A percentile compares a stretch with the other conserved stretches of the same genome.
phyloP scores from a whole-genome alignment of 2,329 filamentous ascomycete genomes.

The Epichloe festucae region DNA sequence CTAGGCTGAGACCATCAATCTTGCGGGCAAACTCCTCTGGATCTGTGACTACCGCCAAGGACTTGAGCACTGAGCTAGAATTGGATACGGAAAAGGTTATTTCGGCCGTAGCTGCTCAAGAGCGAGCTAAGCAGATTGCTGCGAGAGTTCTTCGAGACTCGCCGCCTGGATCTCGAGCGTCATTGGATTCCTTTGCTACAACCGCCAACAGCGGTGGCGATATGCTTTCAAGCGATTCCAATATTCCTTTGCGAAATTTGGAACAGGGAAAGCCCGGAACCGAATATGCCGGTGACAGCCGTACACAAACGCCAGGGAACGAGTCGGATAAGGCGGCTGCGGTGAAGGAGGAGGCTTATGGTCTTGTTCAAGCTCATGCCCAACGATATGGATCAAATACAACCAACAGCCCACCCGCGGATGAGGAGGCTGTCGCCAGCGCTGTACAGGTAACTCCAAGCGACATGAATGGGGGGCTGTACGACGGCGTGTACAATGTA shows the following conservation, averaged over 20 bases:
- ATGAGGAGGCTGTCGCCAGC: conserved; percentile 8
- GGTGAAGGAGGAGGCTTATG: conserved; percentile 24
- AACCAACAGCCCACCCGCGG: conserved; percentile 3
- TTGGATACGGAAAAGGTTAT: conserved; percentile 14
- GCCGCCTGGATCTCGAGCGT: conserved; percentile 23
- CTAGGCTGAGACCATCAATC: conserved; percentile 27
- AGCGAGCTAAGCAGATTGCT: conserved; percentile 29
- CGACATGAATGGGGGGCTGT: conserved; percentile 27
- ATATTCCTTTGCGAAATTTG: conserved; percentile 22
- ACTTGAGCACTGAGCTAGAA: conserved; percentile 15
- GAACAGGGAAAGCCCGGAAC: background rate
- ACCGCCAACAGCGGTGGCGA: conserved; percentile 16
- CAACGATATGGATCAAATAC: conserved; percentile 11
- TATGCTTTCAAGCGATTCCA: conserved; percentile 10
- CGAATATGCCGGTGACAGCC: background rate
- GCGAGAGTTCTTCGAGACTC: conserved; percentile 25
- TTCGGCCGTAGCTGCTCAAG: conserved; percentile 29
- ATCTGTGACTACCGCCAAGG: conserved; percentile 18
- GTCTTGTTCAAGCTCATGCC: conserved; percentile 31
- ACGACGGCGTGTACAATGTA: conserved; percentile 28
- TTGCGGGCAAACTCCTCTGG: conserved; percentile 29
- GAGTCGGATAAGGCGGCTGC: background rate
- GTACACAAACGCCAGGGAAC: conserved; percentile 1
- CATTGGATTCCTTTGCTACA: conserved; percentile 24
- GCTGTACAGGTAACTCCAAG: conserved; percentile 11